These are phyloP conservation scores for Biscogniauxia marginata DNA, from an alignment of 2,329 filamentous ascomycete species.

Conservation along the genomic window DNA sequence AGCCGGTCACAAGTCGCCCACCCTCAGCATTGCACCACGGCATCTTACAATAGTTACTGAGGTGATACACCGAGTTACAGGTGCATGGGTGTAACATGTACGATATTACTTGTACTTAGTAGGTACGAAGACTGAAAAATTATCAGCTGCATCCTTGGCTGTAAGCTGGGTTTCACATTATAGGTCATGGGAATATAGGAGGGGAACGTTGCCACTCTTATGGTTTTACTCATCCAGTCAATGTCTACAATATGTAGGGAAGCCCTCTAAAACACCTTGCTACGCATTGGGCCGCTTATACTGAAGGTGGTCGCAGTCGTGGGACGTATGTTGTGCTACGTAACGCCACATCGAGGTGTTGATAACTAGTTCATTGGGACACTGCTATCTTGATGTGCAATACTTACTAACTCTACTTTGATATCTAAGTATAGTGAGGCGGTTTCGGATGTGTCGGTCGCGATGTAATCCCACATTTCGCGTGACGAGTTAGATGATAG, in stretches of 20 bases:
- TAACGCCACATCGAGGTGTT: neutral
- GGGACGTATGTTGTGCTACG: neutral
- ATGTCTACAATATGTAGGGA: neutral
- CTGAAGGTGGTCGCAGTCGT: neutral
- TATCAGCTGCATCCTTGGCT: neutral
- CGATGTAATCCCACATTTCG: neutral
- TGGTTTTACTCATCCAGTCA: neutral
- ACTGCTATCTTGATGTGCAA: neutral
- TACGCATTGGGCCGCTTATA: neutral
- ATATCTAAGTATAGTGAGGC: neutral
- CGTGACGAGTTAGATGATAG: neutral
- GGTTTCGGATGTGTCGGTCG: neutral
- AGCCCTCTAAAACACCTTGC: neutral
- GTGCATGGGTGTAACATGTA: neutral
- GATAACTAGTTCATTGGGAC: neutral
- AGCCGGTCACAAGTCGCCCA: neutral
- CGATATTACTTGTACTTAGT: neutral
- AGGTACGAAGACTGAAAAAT: neutral
- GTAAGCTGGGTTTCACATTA: neutral
- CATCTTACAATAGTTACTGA: neutral
- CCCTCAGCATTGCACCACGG: neutral
- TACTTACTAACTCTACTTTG: neutral
- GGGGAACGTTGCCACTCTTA: neutral
- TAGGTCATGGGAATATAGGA: neutral
- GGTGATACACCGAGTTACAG: neutral